Evolutionary conservation across 768 basidiomycete genomes (phyloP), one percentile per base, ranked within the genome.

Genomic region (Gloeophyllum trabeum): DNA sequence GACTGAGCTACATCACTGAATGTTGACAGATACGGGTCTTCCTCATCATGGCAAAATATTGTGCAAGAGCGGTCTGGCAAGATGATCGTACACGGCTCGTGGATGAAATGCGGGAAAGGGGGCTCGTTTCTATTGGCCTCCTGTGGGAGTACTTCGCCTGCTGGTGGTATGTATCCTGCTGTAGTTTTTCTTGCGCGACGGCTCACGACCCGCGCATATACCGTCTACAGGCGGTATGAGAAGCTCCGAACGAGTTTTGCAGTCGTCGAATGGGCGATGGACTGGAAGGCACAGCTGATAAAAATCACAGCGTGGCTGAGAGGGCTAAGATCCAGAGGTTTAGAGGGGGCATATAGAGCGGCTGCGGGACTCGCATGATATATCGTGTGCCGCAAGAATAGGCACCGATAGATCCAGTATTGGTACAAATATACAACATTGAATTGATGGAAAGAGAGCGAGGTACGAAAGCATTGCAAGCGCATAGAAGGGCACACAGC

Each of bases 1-100:
- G n/a, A n/a, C n/a, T n/a, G n/a, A n/a, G n/a, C n/a, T n/a, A n/a
- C n/a, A n/a, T n/a, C n/a, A n/a, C n/a, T n/a, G n/a, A n/a, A n/a
- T n/a, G n/a, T n/a, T n/a, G n/a, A n/a, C 56, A 88, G 71, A 69
- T 80, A 44, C 83, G 94, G 16, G 79, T 98, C 55, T 98, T 97
- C 59, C 56, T 97, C 24, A 83, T 97, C 44, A 84, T 85, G 13
- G 92, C 91, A 5, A 82, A 86, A 53, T 94, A 87, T 61, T 96
- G 93, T 56, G 69, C 78, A 40, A 68, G 66, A 7, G 83, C 88
- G 5, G 78, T 87, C 3, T 89, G 86, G 86, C 66, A 71, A 40
- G 81, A 83, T 50, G 80, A 91, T 42, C 51, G 59, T 42, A 46
- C 47, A n/a, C 46, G 54, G 6, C 44, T 67, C 12, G 46, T 59